A percentile compares a stretch with the other conserved stretches of the same genome.
Conservation (phyloP, 441 rosid species). For the Pelargonium australe region DNA sequence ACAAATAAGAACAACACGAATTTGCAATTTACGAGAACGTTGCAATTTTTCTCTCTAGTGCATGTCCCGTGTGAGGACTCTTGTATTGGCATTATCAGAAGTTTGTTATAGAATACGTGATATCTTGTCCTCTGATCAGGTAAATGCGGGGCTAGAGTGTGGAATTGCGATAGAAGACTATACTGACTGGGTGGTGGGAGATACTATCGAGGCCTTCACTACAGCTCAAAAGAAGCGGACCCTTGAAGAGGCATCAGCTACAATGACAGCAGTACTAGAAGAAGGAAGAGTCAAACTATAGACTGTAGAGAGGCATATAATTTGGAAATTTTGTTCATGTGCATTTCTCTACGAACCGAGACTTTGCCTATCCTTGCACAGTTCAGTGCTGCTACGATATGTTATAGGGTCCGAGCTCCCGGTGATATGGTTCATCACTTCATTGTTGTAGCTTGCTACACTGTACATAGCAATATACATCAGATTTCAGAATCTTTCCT, state of each 20-base stretch:
- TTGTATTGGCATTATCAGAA: no score
- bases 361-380: not conserved
- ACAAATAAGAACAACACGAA: no score
- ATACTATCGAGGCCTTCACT: conserved; percentile 64
- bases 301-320: conserved; percentile 9
- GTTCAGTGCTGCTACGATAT: not conserved
- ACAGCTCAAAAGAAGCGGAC: conserved; percentile 71
- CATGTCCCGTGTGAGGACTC: no score
- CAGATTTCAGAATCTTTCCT: not conserved
- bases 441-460: conserved; percentile 16
- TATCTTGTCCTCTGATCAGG: conserved; percentile 35
- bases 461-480: conserved; percentile 19
- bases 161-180: conserved; percentile 70
- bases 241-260: conserved; percentile 95
- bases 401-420: not conserved
- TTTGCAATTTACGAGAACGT: no score
- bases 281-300: conserved; percentile 44
- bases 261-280: conserved; percentile 79
- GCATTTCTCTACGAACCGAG: conserved; percentile 4
- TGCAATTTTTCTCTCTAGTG: no score
- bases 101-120: no score
- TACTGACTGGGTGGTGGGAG: conserved; percentile 76
- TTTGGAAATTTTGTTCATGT: not conserved
- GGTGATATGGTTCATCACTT: conserved; percentile 12
- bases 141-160: conserved; percentile 77